Evolutionary conservation across 1,139 yeast species (phyloP).

Genomic region (Saccharomyces hybrid): DNA sequence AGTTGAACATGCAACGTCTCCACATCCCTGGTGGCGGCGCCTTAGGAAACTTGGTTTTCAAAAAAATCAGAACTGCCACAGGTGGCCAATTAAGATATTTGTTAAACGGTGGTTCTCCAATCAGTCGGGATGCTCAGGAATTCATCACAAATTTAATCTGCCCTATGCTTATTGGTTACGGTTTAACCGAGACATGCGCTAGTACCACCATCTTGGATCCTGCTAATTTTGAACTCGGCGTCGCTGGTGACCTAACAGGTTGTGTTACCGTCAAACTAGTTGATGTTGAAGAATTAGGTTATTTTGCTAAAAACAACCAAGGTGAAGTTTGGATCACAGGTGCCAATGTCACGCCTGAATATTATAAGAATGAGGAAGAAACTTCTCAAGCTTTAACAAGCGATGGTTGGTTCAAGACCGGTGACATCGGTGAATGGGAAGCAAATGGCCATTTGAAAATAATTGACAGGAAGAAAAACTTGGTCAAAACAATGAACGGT

Average conservation of each 20-base stretch:
- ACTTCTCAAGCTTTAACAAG: conserved; percentile 66
- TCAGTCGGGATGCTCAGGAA: conserved; percentile 73
- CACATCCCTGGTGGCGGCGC: conserved; percentile 67
- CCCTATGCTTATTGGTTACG: conserved; percentile 92
- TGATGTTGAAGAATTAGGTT: conserved; percentile 90
- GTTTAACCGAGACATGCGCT: conserved; percentile 96
- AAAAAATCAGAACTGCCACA: conserved; percentile 85
- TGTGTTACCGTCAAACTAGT: conserved; percentile 84
- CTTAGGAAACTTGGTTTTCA: conserved; percentile 66
- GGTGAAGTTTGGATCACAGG: conserved; percentile 89
- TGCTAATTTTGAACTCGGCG: conserved; percentile 57
- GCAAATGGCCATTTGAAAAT: conserved; percentile 68
- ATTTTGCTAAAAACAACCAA: conserved; percentile 81
- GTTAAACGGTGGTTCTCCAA: conserved; percentile 93
- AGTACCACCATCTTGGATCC: conserved; percentile 69
- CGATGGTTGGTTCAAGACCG: conserved; percentile 87
- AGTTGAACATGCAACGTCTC: conserved; percentile 50
- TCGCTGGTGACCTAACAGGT: conserved; percentile 78
- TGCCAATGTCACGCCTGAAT: conserved; percentile 61
- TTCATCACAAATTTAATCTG: conserved; percentile 72
- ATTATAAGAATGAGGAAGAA: conserved; percentile 78
- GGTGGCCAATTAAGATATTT: conserved; percentile 77
- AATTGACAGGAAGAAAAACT: conserved; percentile 91
- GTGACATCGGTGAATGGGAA: conserved; percentile 96
- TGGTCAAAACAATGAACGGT: conserved; percentile 93